These are phyloP conservation scores for Malassezia vespertilionis DNA, from an alignment of 1,284 basidiomycete genomes.

Conservation along the genomic window DNA sequence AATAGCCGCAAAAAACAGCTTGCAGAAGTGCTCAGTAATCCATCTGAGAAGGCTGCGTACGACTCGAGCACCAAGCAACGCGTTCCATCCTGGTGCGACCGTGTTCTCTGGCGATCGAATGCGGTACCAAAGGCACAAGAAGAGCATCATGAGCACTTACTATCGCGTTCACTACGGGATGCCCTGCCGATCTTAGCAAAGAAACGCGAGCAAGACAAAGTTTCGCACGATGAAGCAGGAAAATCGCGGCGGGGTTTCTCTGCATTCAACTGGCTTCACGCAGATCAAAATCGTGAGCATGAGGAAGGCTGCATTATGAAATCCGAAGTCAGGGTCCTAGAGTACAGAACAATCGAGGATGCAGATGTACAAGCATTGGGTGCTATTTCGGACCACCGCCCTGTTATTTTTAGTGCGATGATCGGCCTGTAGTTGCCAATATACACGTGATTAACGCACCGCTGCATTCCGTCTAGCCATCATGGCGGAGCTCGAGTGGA, in stretches of 20 bases:
- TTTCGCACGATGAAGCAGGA: too few relatives aligned
- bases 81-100: slow-evolving; percentile 51
- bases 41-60: slow-evolving; percentile 43
- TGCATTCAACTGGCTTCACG: too few relatives aligned
- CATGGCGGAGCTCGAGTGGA: slow-evolving; percentile 5
- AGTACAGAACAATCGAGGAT: slow-evolving; percentile 55
- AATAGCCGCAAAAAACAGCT: too few relatives aligned
- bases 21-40: too few relatives aligned
- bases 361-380: slow-evolving; percentile 62
- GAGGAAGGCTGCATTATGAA: too few relatives aligned
- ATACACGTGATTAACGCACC: slow-evolving; percentile 9
- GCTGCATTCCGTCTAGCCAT: neutral
- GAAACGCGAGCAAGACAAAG: too few relatives aligned
- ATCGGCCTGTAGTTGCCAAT: slow-evolving; percentile 23
- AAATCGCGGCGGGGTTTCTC: too few relatives aligned
- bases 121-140: too few relatives aligned
- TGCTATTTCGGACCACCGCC: slow-evolving; percentile 53
- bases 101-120: slow-evolving; percentile 40
- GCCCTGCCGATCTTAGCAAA: too few relatives aligned
- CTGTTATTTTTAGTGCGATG: slow-evolving; percentile 54
- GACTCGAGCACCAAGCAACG: slow-evolving; percentile 52
- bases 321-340: neutral
- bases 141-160: too few relatives aligned
- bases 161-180: too few relatives aligned
- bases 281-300: too few relatives aligned